A percentile compares a stretch with the other conserved stretches of the same genome.
phyloP scores from a whole-genome alignment of 495 filamentous ascomycete species.

The Corynascus novoguineensis region DNA sequence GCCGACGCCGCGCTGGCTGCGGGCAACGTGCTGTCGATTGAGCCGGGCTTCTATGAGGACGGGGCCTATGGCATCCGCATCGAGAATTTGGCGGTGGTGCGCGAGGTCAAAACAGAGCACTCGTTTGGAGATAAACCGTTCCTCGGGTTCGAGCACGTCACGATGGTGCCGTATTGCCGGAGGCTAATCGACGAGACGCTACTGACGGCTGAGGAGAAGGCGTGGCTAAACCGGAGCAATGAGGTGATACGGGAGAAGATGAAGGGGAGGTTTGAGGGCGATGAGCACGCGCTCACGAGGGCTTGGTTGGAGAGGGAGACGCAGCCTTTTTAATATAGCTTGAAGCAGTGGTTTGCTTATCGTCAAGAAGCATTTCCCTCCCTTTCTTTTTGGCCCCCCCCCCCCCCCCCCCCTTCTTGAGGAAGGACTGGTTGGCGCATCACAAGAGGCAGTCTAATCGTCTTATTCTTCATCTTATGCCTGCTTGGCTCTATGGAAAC shows the following conservation, averaged over 20 bases:
- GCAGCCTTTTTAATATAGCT: conserved; percentile 45
- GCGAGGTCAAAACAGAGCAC: conserved; percentile 77
- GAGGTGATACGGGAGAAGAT: conserved; percentile 77
- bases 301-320: conserved; percentile 88
- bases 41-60: conserved; percentile 98
- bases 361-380: no score
- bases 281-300: conserved; percentile 48
- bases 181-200: conserved; percentile 77
- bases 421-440: no score
- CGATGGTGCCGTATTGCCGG: conserved; percentile 89
- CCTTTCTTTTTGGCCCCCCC: no score
- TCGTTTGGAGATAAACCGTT: conserved; percentile 91
- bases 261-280: conserved; percentile 68
- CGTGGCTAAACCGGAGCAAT: conserved; percentile 87
- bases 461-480: background rate
- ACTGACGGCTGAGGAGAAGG: conserved; percentile 69
- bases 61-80: conserved; percentile 97
- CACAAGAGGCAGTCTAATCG: background rate
- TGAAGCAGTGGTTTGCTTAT: no score
- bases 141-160: conserved; percentile 93
- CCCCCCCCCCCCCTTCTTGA: no score
- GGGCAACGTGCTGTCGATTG: conserved; percentile 93
- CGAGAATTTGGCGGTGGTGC: conserved; percentile 89
- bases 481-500: background rate
- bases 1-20: conserved; percentile 81